A percentile compares a stretch with the other conserved stretches of the same genome.
Conservation (phyloP, 768 basidiomycete genomes). For the Epithele typhae region DNA sequence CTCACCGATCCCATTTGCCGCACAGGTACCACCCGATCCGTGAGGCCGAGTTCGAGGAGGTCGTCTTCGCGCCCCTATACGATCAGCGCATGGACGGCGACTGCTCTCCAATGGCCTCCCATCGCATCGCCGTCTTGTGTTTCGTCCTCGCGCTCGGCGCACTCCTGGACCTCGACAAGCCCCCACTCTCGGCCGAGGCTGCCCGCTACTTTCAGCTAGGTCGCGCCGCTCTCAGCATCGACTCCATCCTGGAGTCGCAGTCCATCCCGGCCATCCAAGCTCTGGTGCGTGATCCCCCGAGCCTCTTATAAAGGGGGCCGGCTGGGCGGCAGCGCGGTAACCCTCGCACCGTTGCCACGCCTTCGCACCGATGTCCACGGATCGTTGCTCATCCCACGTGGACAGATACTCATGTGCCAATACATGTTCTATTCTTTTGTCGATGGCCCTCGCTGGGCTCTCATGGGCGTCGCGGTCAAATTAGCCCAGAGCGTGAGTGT, state of each 20-base stretch:
- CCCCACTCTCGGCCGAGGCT: constrained; percentile 49
- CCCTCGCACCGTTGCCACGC: not conserved
- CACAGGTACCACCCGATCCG: constrained; percentile 64
- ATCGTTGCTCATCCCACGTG: constrained; percentile 23
- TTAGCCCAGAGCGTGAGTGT: constrained; percentile 58
- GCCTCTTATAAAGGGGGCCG: not conserved
- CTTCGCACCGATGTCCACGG: constrained; percentile 23
- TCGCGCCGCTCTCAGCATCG: constrained; percentile 54
- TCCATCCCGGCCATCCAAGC: constrained; percentile 62
- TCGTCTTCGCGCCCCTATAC: constrained; percentile 51
- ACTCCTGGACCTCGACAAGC: constrained; percentile 54
- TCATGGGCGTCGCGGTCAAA: constrained; percentile 70
- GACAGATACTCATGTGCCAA: constrained; percentile 52
- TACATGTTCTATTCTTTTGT: constrained; percentile 43
- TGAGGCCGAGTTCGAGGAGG: constrained; percentile 50
- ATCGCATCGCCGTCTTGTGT: constrained; percentile 55
- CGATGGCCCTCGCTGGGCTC: constrained; percentile 60
- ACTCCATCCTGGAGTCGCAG: constrained; percentile 63
- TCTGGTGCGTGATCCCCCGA: constrained; percentile 44
- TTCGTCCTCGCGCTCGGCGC: constrained; percentile 63
- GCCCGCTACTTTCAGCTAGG: constrained; percentile 58
- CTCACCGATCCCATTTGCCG: not conserved
- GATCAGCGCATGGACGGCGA: constrained; percentile 26
- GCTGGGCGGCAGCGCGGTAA: too few species aligned
- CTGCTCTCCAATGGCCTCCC: constrained; percentile 37